Conservation (phyloP, 768 basidiomycete species). For the Lactarius indigo region DNA sequence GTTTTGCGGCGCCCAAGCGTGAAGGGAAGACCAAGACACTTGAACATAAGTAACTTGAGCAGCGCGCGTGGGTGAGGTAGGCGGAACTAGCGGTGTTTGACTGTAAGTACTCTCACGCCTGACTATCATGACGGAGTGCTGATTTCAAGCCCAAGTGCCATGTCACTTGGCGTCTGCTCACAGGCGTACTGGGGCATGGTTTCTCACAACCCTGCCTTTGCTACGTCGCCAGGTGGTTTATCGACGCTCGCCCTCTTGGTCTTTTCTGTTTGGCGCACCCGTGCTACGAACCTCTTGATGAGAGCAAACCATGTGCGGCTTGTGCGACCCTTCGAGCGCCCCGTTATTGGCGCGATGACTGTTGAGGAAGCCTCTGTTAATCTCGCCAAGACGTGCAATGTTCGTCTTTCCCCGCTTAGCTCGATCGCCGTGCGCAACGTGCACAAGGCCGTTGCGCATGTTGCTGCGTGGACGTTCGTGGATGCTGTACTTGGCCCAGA, state of each 20-base stretch:
- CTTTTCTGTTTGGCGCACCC: slow-evolving; percentile 41
- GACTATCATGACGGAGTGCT: slow-evolving; percentile 1
- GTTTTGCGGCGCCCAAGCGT: slow-evolving; percentile 29
- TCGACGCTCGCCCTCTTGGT: slow-evolving; percentile 57
- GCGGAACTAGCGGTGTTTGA: slow-evolving; percentile 46
- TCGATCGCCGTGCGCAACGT: slow-evolving; percentile 50
- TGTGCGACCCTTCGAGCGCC: slow-evolving; percentile 46
- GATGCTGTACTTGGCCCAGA: slow-evolving; percentile 35
- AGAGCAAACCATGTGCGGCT: slow-evolving; percentile 34
- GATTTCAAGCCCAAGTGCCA: slow-evolving; percentile 27
- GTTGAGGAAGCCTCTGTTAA: slow-evolving; percentile 51
- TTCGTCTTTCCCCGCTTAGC: slow-evolving; percentile 38
- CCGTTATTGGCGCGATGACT: slow-evolving; percentile 50
- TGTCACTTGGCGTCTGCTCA: slow-evolving; percentile 39
- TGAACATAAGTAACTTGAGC: slow-evolving; percentile 43
- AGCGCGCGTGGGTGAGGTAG: slow-evolving; percentile 48
- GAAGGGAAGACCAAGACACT: slow-evolving; percentile 31
- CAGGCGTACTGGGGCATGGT: slow-evolving; percentile 56
- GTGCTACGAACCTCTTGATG: slow-evolving; percentile 46
- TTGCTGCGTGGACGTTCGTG: slow-evolving; percentile 56
- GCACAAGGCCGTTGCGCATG: slow-evolving; percentile 48
- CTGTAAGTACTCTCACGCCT: slow-evolving; percentile 28
- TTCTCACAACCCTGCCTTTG: slow-evolving; percentile 38
- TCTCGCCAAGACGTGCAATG: slow-evolving; percentile 33
- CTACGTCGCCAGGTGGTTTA: slow-evolving; percentile 45